Evolutionary conservation across 2,329 filamentous ascomycete genomes (phyloP), one percentile per base, ranked within the genome.

Genomic region (Coniella lustricola): DNA sequence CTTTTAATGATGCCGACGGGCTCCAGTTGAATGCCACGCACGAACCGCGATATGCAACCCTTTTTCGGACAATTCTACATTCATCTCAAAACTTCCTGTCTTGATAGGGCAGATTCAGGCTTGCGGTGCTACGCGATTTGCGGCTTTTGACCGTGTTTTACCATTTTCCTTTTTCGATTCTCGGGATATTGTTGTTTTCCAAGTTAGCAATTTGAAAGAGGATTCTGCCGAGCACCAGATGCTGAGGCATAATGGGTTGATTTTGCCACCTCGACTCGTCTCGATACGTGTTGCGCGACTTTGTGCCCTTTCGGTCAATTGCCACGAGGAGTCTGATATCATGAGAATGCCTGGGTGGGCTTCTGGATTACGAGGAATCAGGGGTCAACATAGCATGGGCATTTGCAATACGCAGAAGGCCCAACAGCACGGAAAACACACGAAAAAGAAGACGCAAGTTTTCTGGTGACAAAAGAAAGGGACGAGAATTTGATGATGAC

Each of bases 1-100:
- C 29, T 34, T 17, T 34, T 21, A 29, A 29, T 29, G 25, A 29
- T 29, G 25, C 25, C 25, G 25, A 29, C 25, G 25, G 25, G 25
- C 25, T 29, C 25, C 10, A 29, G 25, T 29, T 29, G 25, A 29
- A 29, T 10, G 25, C 25, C 5, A 29, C 25, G 5, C 10, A 5
- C 25, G 25, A 29, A 5, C 22, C 21, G 13, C 46, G 44, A 52
- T 46, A 17, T 36, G 38, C 44, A 43, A 47, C 20, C 34, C 37
- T 14, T 43, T 12, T 16, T 41, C 35, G 42, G 4, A 34, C 18
- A n/a, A n/a, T n/a, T 22, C 43, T 29, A 29, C 25, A 29, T 29
- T 29, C 25, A 29, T 29, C 25, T 29, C 25, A 5, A 29, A 29
- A 29, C 25, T 5, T 50, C 47, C 43, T 33, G 47, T 50, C 39